Evolutionary conservation across 2,329 filamentous ascomycete species (phyloP).

Genomic region (Fusarium neocosmosporiellum): DNA sequence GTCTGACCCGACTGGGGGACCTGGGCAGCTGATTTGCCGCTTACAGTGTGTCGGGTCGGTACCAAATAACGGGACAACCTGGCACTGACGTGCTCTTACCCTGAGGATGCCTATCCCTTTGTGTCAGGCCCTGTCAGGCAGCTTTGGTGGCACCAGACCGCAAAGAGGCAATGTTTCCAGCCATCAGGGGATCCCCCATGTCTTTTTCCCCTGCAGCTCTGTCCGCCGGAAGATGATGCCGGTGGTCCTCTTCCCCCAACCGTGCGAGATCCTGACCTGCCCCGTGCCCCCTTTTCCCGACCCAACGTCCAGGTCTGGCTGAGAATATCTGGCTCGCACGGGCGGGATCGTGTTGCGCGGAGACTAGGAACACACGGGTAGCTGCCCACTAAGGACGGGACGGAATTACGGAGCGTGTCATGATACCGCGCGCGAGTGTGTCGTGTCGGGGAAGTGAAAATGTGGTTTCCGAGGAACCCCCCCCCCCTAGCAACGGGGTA

Average conservation of each 20-base stretch:
- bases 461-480: not conserved
- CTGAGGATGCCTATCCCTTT: not conserved
- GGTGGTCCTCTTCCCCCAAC: constrained; percentile 27
- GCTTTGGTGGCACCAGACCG: not conserved
- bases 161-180: constrained; percentile 19
- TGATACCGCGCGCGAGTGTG: not conserved
- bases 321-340: constrained; percentile 22
- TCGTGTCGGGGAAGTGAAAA: not conserved
- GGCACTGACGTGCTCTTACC: not conserved
- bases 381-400: constrained; percentile 33
- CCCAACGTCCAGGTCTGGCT: not conserved
- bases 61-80: not conserved
- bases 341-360: constrained; percentile 33
- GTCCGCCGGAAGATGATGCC: constrained; percentile 29
- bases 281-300: constrained; percentile 21
- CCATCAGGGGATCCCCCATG: constrained; percentile 1
- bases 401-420: constrained; percentile 30
- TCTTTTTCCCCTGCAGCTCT: constrained; percentile 4
- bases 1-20: not conserved
- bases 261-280: constrained; percentile 30
- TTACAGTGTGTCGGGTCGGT: not conserved
- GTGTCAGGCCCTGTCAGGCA: constrained; percentile 8
- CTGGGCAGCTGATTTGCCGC: not conserved
- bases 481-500: not conserved
- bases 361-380: constrained; percentile 26